Base-by-base conservation (phyloP, 2,329 filamentous ascomycete genomes). In the Seiridium unicorne region DNA sequence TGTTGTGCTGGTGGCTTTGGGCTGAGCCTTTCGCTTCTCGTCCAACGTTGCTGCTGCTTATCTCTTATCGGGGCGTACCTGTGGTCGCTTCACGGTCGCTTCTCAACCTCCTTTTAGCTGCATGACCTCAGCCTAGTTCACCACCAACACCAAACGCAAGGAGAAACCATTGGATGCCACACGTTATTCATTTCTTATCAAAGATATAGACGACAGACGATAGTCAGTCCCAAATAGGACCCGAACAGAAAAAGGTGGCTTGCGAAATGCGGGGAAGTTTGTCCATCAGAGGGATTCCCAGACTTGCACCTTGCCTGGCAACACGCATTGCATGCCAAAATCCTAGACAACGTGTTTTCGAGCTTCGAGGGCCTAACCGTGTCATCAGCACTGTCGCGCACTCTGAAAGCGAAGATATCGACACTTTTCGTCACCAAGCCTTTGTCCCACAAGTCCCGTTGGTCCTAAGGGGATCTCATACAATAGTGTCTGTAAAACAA, bases 401-500 rank as follows among this genome's bases (percentile, higher is more conserved):
- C 3, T 31, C 57, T 7, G 34, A 54, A 8, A 36, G 11, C 13
- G n/a, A 68, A 53, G 60, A 62, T 56, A 34, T 68, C 42, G 57
- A 67, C n/a, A 26, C 36, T 1, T 69, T 70, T 61, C 66, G 66
- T 47, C 57, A 47, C 34, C 13, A 59, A 44, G 64, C 68, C 32
- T 69, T 65, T 66, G 44, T 62, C 58, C 58, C 67, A n/a, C 48
- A 64, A 40, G 38, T 57, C 5, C 67, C 68, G 1, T 38, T 68
- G 10, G 57, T 62, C 38, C 57, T 68, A 32, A 56, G 26, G 38
- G 48, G 40, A 11, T 66, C 59, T 59, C 63, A 70, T 47, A 48
- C 34, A 11, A 47, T 67, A 26, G 63, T 69, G 36, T 62, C 70
- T 42, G 62, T 65, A 51, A 40, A 56, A 5, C 68, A 63, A 61